Evolutionary conservation across 2,329 filamentous ascomycete species (phyloP).

Genomic region (Fusarium newnesense): DNA sequence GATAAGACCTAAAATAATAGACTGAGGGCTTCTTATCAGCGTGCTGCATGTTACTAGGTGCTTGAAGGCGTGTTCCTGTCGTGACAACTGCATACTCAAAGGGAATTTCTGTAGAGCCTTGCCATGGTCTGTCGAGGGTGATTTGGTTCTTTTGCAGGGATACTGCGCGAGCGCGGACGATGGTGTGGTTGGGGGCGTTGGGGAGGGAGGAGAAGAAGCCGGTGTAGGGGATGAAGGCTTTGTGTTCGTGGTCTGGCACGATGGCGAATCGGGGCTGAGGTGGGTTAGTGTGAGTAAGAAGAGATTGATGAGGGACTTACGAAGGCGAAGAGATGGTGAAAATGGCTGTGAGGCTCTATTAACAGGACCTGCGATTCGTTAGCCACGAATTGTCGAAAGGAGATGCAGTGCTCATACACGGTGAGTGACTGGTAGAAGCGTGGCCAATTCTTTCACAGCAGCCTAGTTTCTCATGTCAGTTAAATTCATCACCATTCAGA

Average conservation of each 20-base stretch:
- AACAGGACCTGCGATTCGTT: slow-evolving; percentile 57
- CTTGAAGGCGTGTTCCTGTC: slow-evolving; percentile 37
- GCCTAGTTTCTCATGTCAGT: slow-evolving; percentile 17
- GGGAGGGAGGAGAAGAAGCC: slow-evolving; percentile 33
- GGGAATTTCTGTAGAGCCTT: slow-evolving; percentile 35
- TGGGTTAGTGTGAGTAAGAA: neutral
- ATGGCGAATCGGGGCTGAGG: slow-evolving; percentile 56
- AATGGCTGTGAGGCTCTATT: slow-evolving; percentile 62
- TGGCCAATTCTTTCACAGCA: slow-evolving; percentile 39
- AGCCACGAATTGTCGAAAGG: neutral
- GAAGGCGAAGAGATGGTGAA: slow-evolving; percentile 61
- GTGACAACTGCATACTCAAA: slow-evolving; percentile 41
- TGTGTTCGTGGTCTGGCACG: slow-evolving; percentile 54
- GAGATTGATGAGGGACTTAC: slow-evolving; percentile 4
- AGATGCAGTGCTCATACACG: slow-evolving; percentile 8
- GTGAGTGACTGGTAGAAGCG: slow-evolving; percentile 35
- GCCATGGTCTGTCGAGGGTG: slow-evolving; percentile 37
- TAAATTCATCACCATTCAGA: neutral
- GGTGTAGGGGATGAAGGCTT: slow-evolving; percentile 61
- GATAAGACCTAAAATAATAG: slow-evolving; percentile 38
- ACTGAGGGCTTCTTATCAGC: slow-evolving; percentile 37
- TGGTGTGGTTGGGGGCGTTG: slow-evolving; percentile 32
- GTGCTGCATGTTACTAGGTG: slow-evolving; percentile 39
- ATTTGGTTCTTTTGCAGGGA: slow-evolving; percentile 34
- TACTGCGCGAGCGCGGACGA: slow-evolving; percentile 31